Percentiles rank a stretch among this genome's conserved stretches.
phyloP scores from a whole-genome alignment of 2,329 filamentous ascomycete species.

The Penicillium sp. region DNA sequence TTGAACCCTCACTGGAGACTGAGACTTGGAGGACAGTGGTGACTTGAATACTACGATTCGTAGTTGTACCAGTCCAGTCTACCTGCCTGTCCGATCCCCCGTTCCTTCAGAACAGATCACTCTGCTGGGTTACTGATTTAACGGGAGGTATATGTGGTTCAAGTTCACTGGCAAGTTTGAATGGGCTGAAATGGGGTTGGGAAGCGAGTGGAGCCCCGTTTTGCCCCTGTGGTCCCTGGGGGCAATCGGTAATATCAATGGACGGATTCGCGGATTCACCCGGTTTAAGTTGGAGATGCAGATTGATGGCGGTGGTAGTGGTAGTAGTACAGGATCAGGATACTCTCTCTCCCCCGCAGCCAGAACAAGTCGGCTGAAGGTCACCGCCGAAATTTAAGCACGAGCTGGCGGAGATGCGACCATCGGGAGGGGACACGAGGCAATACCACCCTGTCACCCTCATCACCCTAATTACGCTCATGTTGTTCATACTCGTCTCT shows the following conservation, averaged over 20 bases:
- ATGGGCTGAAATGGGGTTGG: no score
- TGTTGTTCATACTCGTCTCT: neutral
- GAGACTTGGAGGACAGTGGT: no score
- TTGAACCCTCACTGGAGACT: no score
- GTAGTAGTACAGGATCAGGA: neutral
- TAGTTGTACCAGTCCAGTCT: no score
- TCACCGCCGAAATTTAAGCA: neutral
- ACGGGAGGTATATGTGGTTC: no score
- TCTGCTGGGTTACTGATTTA: no score
- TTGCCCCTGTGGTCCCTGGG: neutral
- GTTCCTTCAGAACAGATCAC: no score
- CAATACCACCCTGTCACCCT: constrained; percentile 37
- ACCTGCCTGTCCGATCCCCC: no score
- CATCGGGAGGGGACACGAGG: constrained; percentile 29
- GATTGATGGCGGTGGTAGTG: neutral
- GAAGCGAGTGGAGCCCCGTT: no score
- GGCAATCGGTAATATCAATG: neutral
- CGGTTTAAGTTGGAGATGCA: neutral
- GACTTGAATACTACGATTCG: no score
- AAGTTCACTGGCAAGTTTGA: no score
- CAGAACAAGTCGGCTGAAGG: neutral
- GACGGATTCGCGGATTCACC: neutral
- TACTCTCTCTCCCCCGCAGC: neutral
- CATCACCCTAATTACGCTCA: constrained; percentile 21
- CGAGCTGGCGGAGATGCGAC: neutral